phyloP scores from a whole-genome alignment of 345 rosid species.

The Pseudoturritis turrita region DNA sequence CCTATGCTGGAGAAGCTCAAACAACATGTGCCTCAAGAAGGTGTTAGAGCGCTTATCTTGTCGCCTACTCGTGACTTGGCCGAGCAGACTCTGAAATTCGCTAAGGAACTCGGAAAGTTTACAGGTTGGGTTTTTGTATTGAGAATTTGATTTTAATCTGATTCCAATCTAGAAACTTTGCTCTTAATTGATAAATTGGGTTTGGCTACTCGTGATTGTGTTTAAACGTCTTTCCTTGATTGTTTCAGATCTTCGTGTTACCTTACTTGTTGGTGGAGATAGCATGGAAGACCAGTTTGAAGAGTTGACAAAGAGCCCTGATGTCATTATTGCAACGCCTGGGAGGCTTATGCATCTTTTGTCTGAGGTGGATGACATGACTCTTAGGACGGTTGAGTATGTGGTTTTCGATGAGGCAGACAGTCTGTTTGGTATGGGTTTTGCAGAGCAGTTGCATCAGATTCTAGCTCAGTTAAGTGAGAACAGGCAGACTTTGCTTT shows the following conservation, averaged over 20 bases:
- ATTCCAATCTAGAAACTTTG: background rate
- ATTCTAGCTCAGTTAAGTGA: slow-evolving; percentile 78
- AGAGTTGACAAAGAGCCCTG: slow-evolving; percentile 87
- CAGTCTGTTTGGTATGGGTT: slow-evolving; percentile 87
- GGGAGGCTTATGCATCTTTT: slow-evolving; percentile 96
- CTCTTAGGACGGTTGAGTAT: slow-evolving; percentile 78
- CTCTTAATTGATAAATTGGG: background rate
- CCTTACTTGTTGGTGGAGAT: slow-evolving; percentile 93
- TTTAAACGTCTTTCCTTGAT: background rate
- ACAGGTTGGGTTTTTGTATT: slow-evolving; percentile 48
- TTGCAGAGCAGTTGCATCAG: slow-evolving; percentile 83
- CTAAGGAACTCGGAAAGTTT: slow-evolving; percentile 80
- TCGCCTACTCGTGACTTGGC: slow-evolving; percentile 98
- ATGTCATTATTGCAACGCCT: slow-evolving; percentile 91
- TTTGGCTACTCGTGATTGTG: background rate
- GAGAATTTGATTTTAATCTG: background rate
- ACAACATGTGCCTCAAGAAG: slow-evolving; percentile 77
- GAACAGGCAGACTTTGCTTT: slow-evolving; percentile 91
- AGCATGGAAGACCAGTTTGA: slow-evolving; percentile 93
- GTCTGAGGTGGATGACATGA: slow-evolving; percentile 86
- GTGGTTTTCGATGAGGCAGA: slow-evolving; percentile 98
- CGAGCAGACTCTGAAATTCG: slow-evolving; percentile 86
- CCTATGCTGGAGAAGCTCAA: slow-evolving; percentile 90
- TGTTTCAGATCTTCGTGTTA: slow-evolving; percentile 65
- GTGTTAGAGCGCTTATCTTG: slow-evolving; percentile 76